Evolutionary conservation across 106 monocot genomes (phyloP).

Genomic region (Apostasia shenzhenica): DNA sequence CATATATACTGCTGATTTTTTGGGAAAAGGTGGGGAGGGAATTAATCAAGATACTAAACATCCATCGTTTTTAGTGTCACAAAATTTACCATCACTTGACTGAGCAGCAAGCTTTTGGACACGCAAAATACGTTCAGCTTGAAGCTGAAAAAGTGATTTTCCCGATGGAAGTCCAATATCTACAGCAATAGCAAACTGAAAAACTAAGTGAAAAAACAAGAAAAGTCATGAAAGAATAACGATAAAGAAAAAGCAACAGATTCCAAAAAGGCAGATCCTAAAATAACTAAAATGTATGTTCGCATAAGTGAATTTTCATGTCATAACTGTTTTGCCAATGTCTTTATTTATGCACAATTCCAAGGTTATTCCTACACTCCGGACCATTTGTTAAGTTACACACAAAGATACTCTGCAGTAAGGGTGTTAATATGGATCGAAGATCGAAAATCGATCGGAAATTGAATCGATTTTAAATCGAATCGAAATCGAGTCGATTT

Average conservation of each 20-base stretch:
- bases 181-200: conserved; percentile 20
- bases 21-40: not conserved
- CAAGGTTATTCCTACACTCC: no score
- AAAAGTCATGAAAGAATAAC: not conserved
- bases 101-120: conserved; percentile 92
- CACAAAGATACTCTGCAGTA: no score
- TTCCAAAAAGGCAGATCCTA: no score
- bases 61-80: not conserved
- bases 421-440: no score
- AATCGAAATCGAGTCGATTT: no score
- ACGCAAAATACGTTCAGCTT: conserved; percentile 89
- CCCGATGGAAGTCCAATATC: conserved; percentile 97
- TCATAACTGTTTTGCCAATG: no score
- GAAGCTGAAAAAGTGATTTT: conserved; percentile 94
- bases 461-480: no score
- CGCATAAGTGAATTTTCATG: no score
- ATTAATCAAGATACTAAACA: not conserved
- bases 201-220: not conserved
- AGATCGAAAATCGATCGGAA: no score
- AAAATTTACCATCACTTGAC: conserved; percentile 53
- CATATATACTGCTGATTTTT: not conserved
- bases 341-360: no score
- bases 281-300: no score
- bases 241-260: not conserved
- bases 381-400: no score